These are phyloP conservation scores for Quercus gilva DNA, from an alignment of 306 rosid genomes.

Conservation along the genomic window DNA sequence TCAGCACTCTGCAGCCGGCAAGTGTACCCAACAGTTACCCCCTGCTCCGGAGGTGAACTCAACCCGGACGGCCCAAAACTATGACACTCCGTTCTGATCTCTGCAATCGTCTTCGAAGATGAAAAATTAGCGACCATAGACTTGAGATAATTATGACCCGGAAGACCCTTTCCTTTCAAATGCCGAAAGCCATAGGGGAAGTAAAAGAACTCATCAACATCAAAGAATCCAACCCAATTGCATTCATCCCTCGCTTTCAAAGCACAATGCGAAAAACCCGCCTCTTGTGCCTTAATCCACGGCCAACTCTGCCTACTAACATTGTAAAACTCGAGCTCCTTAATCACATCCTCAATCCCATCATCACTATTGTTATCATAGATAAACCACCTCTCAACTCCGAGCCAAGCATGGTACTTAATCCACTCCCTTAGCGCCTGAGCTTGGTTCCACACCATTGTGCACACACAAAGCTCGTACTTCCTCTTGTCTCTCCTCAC, in stretches of 20 bases:
- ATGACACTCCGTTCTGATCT: conserved; percentile 80
- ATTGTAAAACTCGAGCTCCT: conserved; percentile 58
- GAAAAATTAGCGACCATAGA: conserved; percentile 57
- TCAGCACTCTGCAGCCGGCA: conserved; percentile 71
- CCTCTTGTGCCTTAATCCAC: conserved; percentile 95
- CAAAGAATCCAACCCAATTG: conserved; percentile 93
- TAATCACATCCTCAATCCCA: conserved; percentile 51
- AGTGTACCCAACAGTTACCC: conserved; percentile 80
- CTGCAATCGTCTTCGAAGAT: conserved; percentile 45
- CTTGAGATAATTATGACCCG: conserved; percentile 58
- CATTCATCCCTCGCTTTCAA: conserved; percentile 80
- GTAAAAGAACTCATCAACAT: conserved; percentile 90
- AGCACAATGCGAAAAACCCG: conserved; percentile 94
- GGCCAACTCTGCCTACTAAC: conserved; percentile 80
- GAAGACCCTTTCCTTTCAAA: conserved; percentile 19
- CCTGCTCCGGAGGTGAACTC: conserved; percentile 53
- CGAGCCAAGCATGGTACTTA: conserved; percentile 90
- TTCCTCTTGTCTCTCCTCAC: conserved; percentile 29
- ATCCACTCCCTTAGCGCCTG: conserved; percentile 79
- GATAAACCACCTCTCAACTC: conserved; percentile 90
- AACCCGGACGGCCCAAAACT: conserved; percentile 96
- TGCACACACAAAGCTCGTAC: conserved; percentile 80
- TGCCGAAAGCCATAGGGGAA: conserved; percentile 51
- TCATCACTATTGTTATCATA: conserved; percentile 96
- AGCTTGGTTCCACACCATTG: conserved; percentile 97